Evolutionary conservation across 768 basidiomycete genomes (phyloP).

Genomic region (Boletus reticulatus): DNA sequence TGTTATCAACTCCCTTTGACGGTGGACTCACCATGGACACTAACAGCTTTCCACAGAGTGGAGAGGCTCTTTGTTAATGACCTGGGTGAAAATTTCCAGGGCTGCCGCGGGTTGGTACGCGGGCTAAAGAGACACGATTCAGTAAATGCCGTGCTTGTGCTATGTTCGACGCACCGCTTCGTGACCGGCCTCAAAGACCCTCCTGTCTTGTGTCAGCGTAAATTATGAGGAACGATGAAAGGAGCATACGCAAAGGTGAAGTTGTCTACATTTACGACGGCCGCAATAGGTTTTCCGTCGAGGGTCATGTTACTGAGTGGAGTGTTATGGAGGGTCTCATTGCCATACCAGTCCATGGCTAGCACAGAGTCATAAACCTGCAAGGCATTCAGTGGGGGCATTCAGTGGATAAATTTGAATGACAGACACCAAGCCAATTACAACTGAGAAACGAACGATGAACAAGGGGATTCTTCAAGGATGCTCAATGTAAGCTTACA

Average conservation of each 20-base stretch:
- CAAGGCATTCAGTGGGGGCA: neutral
- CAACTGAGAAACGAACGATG: constrained; percentile 1
- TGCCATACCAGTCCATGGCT: constrained; percentile 50
- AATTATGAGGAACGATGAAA: neutral
- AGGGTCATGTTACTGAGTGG: constrained; percentile 57
- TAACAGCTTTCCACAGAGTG: constrained; percentile 41
- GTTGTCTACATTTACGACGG: constrained; percentile 62
- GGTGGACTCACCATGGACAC: no score
- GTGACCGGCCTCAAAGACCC: constrained; percentile 58
- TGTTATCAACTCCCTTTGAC: neutral
- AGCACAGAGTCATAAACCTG: constrained; percentile 37
- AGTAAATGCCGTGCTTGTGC: neutral
- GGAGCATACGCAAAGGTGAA: constrained; percentile 62
- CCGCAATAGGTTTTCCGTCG: constrained; percentile 48
- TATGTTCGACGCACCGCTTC: constrained; percentile 49
- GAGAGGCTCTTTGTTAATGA: constrained; percentile 49
- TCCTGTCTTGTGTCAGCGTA: constrained; percentile 30
- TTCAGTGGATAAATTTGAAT: neutral
- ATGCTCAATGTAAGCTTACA: constrained; percentile 8
- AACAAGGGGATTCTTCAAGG: neutral
- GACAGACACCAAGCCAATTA: constrained; percentile 35
- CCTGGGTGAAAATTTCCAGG: constrained; percentile 41
- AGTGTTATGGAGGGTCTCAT: constrained; percentile 36
- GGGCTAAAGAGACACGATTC: constrained; percentile 36
- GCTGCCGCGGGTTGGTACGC: constrained; percentile 16